Evolutionary conservation across 371 early-diverging fungal species (phyloP).

Genomic region (Syncephalastrum racemosum): DNA sequence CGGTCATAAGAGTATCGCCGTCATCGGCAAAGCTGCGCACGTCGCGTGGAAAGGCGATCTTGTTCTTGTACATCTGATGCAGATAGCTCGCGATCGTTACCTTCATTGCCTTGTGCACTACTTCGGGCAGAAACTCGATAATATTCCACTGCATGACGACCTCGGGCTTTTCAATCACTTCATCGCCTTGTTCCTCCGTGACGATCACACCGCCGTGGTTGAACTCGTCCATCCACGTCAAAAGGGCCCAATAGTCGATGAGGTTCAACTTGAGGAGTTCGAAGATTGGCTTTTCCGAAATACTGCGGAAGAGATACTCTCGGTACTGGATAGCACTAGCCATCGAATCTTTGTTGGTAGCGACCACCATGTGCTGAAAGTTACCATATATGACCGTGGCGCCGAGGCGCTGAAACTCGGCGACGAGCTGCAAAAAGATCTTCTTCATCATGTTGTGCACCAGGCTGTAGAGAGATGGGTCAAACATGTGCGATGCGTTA

Average conservation of each 20-base stretch:
- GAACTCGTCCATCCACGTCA: conserved; percentile 91
- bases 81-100: conserved; percentile 56
- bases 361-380: conserved; percentile 77
- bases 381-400: conserved; percentile 78
- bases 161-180: conserved; percentile 2
- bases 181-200: background rate
- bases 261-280: conserved; percentile 66
- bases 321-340: conserved; percentile 73
- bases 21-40: conserved; percentile 16
- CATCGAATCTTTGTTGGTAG: conserved; percentile 75
- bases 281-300: conserved; percentile 74
- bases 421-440: conserved; percentile 78
- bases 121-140: conserved; percentile 78
- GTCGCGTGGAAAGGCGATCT: conserved; percentile 25
- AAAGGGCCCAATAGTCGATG: conserved; percentile 72
- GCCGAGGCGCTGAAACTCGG: conserved; percentile 79
- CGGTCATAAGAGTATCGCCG: background rate
- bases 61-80: conserved; percentile 44
- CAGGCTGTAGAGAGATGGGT: conserved; percentile 77
- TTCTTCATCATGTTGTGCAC: conserved; percentile 89
- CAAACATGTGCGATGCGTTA: conserved; percentile 74
- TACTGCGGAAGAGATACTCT: conserved; percentile 68
- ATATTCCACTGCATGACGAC: conserved; percentile 89
- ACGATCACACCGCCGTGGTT: conserved; percentile 82
- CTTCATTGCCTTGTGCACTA: conserved; percentile 69